Base-by-base conservation (phyloP, 441 rosid species). In the Aquilaria agallochum region DNA sequence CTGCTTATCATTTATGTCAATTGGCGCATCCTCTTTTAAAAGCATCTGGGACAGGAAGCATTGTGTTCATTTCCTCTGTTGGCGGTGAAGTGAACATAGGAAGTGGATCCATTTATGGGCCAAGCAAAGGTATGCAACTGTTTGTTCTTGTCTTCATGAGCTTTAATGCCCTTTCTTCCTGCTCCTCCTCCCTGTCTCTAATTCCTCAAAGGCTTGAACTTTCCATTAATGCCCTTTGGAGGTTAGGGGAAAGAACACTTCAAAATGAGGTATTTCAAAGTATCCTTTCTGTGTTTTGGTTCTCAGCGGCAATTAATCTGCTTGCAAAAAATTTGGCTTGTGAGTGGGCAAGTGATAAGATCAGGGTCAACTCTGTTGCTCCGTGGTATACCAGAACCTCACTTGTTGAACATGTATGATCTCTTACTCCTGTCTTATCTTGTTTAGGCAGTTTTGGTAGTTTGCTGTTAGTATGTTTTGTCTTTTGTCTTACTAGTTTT, bases 301-400 rank as follows among this genome's bases (percentile, higher is more conserved):
- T 68, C 11, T 15, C 77, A 85, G 97, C 80, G 68, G 98, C 97
- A 56, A 79, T 93, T 46, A 90, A 93, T 77, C 97, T 88, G 66
- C 84, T 93, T 46, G 74, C 98, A 33, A 90, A 72, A 66, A 83
- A 81, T 74, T 78, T 93, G 75, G 98, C 98, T 68, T 93, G 96
- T 20, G 96, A 88, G 63, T 86, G 98, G 98, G 96, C 98, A 30
- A 76, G 76, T 10, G 98, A 90, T 81, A 88, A 88, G 58, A 93
- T 90, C 67, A 82, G 97, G 73, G 77, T 80, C 54, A 93, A 93
- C 67, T 58, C 74, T 50, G 91, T 90, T 36, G 94, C 96, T 6
- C 98, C 96, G 2, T 90, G 97, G 97, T 90, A 81, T 64, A 93
- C 56, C 74, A 83, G 53, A 71, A 93, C 97, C 73, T 78, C 97